Evolutionary conservation across 1,284 basidiomycete genomes (phyloP), one percentile per base, ranked within the genome.

Genomic region (Peniophora sp.): DNA sequence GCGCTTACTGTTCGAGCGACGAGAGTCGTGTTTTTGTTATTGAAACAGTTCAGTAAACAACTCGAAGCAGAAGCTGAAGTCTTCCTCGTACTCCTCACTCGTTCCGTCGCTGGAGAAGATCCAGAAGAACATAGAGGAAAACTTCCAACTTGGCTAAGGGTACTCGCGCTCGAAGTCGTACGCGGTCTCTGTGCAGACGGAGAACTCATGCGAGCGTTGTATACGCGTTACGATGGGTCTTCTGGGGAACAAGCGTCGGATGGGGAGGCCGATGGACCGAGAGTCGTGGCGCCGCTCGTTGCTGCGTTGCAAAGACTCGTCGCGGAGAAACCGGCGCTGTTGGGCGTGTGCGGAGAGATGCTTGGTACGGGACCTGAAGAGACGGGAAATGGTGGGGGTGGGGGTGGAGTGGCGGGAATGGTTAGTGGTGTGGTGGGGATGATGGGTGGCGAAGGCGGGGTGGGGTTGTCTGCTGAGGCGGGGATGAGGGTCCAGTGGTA

Each of bases 151-250:
- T 97, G 94, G 94, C 87, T 92, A 75, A 75, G 92, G 17, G 91
- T 95, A 0, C 74, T 97, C 2, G 85, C 89, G 1, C 85, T 96
- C 80, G 94, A 97, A 65, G 89, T 95, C 45, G 83, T 95, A 70
- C 76, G 93, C 62, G 93, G 91, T 16, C 38, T 41, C 88, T 78
- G 51, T 52, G 70, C 59, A 44, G 45, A 38, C 27, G 17, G n/a
- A 3, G 49, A 34, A 16, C 32, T 46, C 16, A 27, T 47, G 17
- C 44, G 44, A 47, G 39, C 34, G 35, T 11, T 95, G 12, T 97
- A 87, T 83, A 76, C 79, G 50, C 79, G 84, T 3, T 95, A 93
- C 62, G 92, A 96, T 61, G 75, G 81, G 0, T 73, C 27, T 32
- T 32, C 27, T 32, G n/a, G 79, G 54, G 70, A 77, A 55, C 34